Evolutionary conservation across 352 stramenopile species (phyloP).

Genomic region (Pythium plurisporium): DNA sequence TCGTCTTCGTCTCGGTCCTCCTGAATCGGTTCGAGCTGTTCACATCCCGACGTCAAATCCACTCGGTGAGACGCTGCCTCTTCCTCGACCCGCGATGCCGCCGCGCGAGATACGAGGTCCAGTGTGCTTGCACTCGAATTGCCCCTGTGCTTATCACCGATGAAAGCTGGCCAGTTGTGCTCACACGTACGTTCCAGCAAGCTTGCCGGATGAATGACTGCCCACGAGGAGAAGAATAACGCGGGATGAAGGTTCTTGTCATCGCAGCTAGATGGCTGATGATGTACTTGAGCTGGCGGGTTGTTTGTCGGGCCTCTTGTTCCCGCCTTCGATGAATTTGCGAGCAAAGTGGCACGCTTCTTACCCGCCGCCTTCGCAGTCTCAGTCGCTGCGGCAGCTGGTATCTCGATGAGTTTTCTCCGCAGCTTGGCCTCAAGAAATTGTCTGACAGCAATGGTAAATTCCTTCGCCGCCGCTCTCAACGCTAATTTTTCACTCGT

Average conservation of each 20-base stretch:
- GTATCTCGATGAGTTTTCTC: background rate
- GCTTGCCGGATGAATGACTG: slow-evolving; percentile 55
- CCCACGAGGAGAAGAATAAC: slow-evolving; percentile 85
- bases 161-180: slow-evolving; percentile 81
- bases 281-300: background rate
- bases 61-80: slow-evolving; percentile 9
- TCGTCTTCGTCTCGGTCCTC: slow-evolving; percentile 15
- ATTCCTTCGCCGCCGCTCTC: slow-evolving; percentile 33
- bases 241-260: slow-evolving; percentile 71
- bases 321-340: background rate
- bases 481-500: no score
- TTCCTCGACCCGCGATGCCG: slow-evolving; percentile 19
- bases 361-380: background rate
- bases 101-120: slow-evolving; percentile 16
- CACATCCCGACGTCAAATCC: background rate
- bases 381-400: background rate
- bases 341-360: background rate
- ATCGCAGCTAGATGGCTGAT: slow-evolving; percentile 23
- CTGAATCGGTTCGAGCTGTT: slow-evolving; percentile 4
- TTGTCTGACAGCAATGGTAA: slow-evolving; percentile 47
- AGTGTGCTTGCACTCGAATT: slow-evolving; percentile 12
- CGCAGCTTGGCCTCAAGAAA: slow-evolving; percentile 32
- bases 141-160: slow-evolving; percentile 35
- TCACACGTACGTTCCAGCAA: slow-evolving; percentile 69
- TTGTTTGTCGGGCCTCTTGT: background rate